phyloP scores from a whole-genome alignment of 2,329 filamentous ascomycete genomes.

The Lecanosticta acicola region DNA sequence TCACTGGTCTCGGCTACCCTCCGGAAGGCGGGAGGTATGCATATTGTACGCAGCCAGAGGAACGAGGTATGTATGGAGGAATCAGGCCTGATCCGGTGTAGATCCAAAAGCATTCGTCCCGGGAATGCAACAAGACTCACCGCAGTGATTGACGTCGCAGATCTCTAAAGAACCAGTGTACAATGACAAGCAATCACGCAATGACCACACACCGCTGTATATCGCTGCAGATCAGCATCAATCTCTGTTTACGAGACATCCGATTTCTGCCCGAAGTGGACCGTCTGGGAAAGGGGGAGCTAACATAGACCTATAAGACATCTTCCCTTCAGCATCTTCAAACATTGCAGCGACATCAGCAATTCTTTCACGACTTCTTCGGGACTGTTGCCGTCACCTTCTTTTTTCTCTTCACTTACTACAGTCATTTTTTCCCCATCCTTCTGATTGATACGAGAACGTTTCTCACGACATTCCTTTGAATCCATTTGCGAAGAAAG shows the following conservation, averaged over 20 bases:
- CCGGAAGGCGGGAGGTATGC: too few species aligned
- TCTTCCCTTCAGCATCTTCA: too few species aligned
- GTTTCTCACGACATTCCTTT: not conserved
- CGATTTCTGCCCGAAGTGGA: not conserved
- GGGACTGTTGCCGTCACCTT: not conserved
- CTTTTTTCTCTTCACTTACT: not conserved
- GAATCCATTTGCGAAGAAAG: not conserved
- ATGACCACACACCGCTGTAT: not conserved
- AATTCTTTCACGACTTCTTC: not conserved
- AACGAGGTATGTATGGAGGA: too few species aligned
- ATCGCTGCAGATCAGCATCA: not conserved
- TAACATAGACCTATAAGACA: not conserved
- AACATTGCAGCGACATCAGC: not conserved
- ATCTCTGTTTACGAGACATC: not conserved
- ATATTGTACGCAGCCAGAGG: too few species aligned
- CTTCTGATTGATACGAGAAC: not conserved
- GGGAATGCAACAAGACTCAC: too few species aligned
- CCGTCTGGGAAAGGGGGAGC: too few species aligned
- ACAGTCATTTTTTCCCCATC: not conserved
- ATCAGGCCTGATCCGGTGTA: too few species aligned
- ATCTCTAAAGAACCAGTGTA: too few species aligned
- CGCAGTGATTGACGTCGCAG: too few species aligned
- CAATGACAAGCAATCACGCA: too few species aligned
- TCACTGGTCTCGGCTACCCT: not conserved
- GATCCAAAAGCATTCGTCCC: too few species aligned